Conservation (phyloP, 2,329 filamentous ascomycete species). For the Phaeosphaeria sp. region DNA sequence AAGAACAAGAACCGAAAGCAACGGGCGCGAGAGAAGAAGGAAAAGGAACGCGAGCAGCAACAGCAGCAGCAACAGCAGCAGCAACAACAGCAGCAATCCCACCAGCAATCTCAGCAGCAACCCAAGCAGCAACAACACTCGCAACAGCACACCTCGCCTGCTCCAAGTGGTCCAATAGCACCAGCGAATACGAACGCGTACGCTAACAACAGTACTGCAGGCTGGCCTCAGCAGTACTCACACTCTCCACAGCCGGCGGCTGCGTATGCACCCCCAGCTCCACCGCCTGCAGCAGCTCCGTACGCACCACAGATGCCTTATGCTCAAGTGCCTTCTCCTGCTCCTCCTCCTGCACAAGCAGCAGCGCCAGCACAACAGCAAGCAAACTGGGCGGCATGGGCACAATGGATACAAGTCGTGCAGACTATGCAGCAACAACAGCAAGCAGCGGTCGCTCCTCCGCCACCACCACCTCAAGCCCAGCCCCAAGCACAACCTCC, state of each 20-base stretch:
- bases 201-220: slow-evolving; percentile 25
- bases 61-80: slow-evolving; percentile 21
- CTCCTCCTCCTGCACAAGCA: not conserved
- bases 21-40: slow-evolving; percentile 35
- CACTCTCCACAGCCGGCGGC: slow-evolving; percentile 24
- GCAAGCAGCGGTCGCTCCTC: slow-evolving; percentile 23
- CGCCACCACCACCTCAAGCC: slow-evolving; percentile 20
- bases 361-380: slow-evolving; percentile 31
- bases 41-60: slow-evolving; percentile 25
- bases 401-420: slow-evolving; percentile 35
- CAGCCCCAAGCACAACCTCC: slow-evolving; percentile 24
- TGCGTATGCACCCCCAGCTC: slow-evolving; percentile 21
- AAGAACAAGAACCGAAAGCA: slow-evolving; percentile 43
- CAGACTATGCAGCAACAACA: slow-evolving; percentile 30
- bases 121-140: slow-evolving; percentile 20
- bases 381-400: slow-evolving; percentile 36
- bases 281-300: slow-evolving; percentile 22
- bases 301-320: slow-evolving; percentile 22
- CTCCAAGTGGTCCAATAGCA: slow-evolving; percentile 16
- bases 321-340: slow-evolving; percentile 7
- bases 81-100: slow-evolving; percentile 14
- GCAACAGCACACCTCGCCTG: slow-evolving; percentile 25
- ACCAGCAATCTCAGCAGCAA: slow-evolving; percentile 22
- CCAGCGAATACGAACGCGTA: slow-evolving; percentile 25
- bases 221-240: slow-evolving; percentile 28